Percentiles rank a stretch among this genome's conserved stretches.
These are phyloP conservation scores for Schwanniomyces sp. DNA, from an alignment of 805 yeast genomes.

Conservation along the genomic window DNA sequence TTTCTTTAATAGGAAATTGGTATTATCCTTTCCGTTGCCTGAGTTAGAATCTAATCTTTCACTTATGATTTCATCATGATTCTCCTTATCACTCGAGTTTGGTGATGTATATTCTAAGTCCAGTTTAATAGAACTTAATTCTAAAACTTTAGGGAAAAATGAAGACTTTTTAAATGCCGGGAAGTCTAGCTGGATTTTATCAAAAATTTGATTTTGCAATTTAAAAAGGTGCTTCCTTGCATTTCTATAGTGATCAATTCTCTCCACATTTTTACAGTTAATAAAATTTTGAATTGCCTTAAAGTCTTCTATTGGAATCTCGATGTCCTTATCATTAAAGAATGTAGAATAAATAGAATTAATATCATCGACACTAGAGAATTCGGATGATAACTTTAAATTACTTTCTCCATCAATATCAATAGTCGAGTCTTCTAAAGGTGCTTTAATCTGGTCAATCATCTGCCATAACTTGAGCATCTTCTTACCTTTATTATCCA, in stretches of 20 bases:
- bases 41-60: neutral
- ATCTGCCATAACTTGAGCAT: constrained; percentile 65
- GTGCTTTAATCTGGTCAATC: constrained; percentile 69
- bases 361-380: constrained; percentile 54
- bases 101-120: neutral
- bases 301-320: constrained; percentile 4
- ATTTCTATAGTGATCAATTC: constrained; percentile 34
- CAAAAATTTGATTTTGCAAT: constrained; percentile 56
- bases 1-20: neutral
- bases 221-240: constrained; percentile 63
- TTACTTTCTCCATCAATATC: constrained; percentile 27
- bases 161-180: constrained; percentile 61
- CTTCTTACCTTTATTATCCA: constrained; percentile 12
- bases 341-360: constrained; percentile 46
- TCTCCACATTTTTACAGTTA: constrained; percentile 8
- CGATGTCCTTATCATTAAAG: constrained; percentile 24
- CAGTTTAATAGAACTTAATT: constrained; percentile 29
- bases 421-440: constrained; percentile 53
- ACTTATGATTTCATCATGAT: neutral
- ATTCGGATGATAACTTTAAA: constrained; percentile 38
- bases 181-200: constrained; percentile 43
- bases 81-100: constrained; percentile 2
- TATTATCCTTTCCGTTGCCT: neutral
- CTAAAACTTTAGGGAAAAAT: constrained; percentile 48
- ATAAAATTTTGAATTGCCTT: constrained; percentile 30